Conservation (phyloP, 2,329 filamentous ascomycete genomes). For the Chalaropsis thielavioides region DNA sequence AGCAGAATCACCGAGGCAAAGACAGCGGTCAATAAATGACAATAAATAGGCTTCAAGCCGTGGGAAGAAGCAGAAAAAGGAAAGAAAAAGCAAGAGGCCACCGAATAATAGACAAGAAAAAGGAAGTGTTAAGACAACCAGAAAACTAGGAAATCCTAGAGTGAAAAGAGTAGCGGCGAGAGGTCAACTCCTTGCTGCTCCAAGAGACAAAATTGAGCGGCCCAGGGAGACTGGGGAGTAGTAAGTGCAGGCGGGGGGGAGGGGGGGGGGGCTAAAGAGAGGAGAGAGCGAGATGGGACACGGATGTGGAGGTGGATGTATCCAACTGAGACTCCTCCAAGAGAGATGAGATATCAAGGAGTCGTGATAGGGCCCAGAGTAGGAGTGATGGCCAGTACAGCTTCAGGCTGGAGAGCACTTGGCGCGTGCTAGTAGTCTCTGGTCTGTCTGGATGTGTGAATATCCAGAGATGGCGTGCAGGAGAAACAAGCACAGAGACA, state of each 20-base stretch:
- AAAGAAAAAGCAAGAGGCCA: background rate
- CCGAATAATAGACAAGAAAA: background rate
- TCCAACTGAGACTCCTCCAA: background rate
- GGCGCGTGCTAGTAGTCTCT: background rate
- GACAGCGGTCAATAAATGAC: background rate
- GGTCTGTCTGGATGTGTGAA: background rate
- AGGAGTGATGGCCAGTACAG: background rate
- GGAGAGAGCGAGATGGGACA: background rate
- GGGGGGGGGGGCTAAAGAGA: no score
- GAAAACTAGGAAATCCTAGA: background rate
- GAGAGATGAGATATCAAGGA: background rate
- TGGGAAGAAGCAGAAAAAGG: background rate
- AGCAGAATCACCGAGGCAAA: constrained; percentile 1
- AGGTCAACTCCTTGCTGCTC: background rate
- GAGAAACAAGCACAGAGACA: constrained; percentile 7
- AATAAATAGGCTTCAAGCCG: background rate
- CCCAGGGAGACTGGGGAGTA: background rate
- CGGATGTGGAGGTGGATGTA: background rate
- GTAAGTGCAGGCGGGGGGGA: no score
- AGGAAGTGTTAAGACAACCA: constrained; percentile 1
- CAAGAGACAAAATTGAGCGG: background rate
- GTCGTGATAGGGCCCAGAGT: background rate
- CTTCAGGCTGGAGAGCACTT: background rate
- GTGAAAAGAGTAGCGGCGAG: background rate
- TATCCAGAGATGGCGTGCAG: background rate